These are phyloP conservation scores for Passiflora organensis DNA, from an alignment of 345 rosid species.

Conservation along the genomic window DNA sequence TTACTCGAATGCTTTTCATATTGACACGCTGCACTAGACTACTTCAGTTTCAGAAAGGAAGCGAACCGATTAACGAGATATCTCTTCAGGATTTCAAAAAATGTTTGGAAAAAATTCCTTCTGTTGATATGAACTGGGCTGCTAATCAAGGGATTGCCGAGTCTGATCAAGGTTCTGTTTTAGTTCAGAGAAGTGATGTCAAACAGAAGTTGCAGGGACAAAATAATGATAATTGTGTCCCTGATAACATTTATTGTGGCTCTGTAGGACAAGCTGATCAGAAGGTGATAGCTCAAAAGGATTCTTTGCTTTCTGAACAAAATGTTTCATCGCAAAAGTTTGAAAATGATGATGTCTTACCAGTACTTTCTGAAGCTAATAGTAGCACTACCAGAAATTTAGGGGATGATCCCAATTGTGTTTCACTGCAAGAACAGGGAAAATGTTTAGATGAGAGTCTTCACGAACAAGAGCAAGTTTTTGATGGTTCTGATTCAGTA, in stretches of 20 bases:
- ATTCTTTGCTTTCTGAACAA: conserved; percentile 25
- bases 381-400: conserved; percentile 22
- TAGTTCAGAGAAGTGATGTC: conserved; percentile 27
- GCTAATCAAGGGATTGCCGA: conserved; percentile 34
- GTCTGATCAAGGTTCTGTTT: conserved; percentile 30
- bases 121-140: conserved; percentile 59
- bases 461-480: conserved; percentile 17
- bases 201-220: conserved; percentile 20
- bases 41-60: conserved; percentile 66
- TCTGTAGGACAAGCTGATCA: conserved; percentile 27
- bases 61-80: conserved; percentile 56
- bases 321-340: conserved; percentile 27
- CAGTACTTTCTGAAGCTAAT: conserved; percentile 27
- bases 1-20: conserved; percentile 68
- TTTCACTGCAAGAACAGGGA: conserved; percentile 33
- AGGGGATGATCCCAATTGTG: conserved; percentile 13
- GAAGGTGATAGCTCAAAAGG: conserved; percentile 23
- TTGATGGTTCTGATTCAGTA: conserved; percentile 47
- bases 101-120: conserved; percentile 73
- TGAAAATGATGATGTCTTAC: conserved; percentile 22
- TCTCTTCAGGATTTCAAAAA: conserved; percentile 60
- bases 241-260: conserved; percentile 14
- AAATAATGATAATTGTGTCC: conserved; percentile 27
- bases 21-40: conserved; percentile 76
- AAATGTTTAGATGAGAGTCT: conserved; percentile 5